Evolutionary conservation across 2,329 filamentous ascomycete species (phyloP).

Genomic region (Apiospora hydei): DNA sequence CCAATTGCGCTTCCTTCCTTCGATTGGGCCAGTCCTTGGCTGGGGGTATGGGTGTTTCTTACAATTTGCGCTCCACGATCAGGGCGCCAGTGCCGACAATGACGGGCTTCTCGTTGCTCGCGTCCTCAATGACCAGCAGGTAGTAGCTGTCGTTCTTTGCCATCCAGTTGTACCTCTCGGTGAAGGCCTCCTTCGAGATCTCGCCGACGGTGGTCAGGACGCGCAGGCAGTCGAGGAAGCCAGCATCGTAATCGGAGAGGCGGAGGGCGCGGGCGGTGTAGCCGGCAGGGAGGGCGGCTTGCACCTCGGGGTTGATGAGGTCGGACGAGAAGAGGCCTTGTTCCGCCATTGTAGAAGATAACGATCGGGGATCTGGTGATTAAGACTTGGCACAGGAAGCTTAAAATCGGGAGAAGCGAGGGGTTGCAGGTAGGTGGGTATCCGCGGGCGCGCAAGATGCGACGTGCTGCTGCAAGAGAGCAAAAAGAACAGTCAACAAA

Average conservation of each 20-base stretch:
- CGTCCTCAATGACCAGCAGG: slow-evolving; percentile 84
- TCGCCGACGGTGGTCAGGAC: slow-evolving; percentile 95
- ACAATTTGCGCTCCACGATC: slow-evolving; percentile 95
- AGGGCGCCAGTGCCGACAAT: slow-evolving; percentile 92
- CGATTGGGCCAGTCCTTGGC: background rate
- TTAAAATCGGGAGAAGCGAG: slow-evolving; percentile 9
- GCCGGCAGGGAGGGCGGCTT: slow-evolving; percentile 75
- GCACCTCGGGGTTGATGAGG: slow-evolving; percentile 80
- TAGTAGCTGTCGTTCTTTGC: slow-evolving; percentile 79
- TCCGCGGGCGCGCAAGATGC: background rate
- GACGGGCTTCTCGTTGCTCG: slow-evolving; percentile 56
- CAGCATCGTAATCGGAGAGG: slow-evolving; percentile 77
- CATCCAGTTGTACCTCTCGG: slow-evolving; percentile 85
- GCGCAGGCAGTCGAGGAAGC: slow-evolving; percentile 89
- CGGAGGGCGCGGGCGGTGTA: slow-evolving; percentile 85
- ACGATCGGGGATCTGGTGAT: slow-evolving; percentile 8
- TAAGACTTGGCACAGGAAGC: slow-evolving; percentile 11
- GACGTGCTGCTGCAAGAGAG: slow-evolving; percentile 1
- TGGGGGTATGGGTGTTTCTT: slow-evolving; percentile 44
- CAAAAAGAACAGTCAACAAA: slow-evolving; percentile 1
- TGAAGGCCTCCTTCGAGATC: slow-evolving; percentile 76
- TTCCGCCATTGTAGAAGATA: slow-evolving; percentile 37
- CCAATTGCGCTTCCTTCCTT: background rate
- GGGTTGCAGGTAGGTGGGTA: slow-evolving; percentile 11
- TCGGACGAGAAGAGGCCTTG: slow-evolving; percentile 77